Percentiles rank a stretch among this genome's conserved stretches.
Evolutionary conservation across 2,329 filamentous ascomycete species (phyloP).

Genomic region (Monosporascus sp.): DNA sequence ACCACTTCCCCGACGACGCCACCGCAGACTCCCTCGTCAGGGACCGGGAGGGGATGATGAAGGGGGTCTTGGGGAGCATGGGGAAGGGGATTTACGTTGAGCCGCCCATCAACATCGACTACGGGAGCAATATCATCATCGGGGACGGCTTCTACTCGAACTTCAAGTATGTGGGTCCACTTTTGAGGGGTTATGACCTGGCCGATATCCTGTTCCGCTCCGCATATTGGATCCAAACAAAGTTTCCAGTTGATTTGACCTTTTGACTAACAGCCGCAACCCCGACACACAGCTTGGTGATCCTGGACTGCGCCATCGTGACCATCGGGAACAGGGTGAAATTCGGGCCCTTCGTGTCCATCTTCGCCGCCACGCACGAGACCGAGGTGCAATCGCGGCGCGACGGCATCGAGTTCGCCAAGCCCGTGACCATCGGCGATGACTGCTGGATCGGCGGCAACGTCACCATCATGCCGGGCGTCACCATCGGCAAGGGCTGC

Average conservation of each 20-base stretch:
- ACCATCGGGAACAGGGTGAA: slow-evolving; percentile 65
- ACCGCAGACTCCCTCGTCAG: slow-evolving; percentile 32
- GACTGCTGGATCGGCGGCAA: slow-evolving; percentile 53
- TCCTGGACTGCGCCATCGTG: slow-evolving; percentile 70
- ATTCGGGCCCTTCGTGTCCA: slow-evolving; percentile 65
- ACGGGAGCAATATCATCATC: slow-evolving; percentile 59
- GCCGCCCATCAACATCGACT: slow-evolving; percentile 58
- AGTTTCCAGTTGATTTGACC: too few species aligned
- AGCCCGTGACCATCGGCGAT: slow-evolving; percentile 42
- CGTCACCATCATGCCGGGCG: slow-evolving; percentile 44
- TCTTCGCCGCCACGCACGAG: slow-evolving; percentile 69
- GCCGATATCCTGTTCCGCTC: too few species aligned
- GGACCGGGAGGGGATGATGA: slow-evolving; percentile 41
- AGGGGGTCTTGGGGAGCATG: slow-evolving; percentile 42
- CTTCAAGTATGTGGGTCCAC: slow-evolving; percentile 40
- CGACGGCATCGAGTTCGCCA: slow-evolving; percentile 42
- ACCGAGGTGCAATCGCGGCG: slow-evolving; percentile 50
- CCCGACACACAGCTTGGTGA: slow-evolving; percentile 39
- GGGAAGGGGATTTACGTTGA: slow-evolving; percentile 54
- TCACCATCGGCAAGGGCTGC: slow-evolving; percentile 47
- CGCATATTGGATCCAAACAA: too few species aligned
- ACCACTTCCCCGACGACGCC: slow-evolving; percentile 44
- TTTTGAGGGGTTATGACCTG: slow-evolving; percentile 3
- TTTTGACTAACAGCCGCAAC: too few species aligned
- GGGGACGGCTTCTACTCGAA: slow-evolving; percentile 61